Percentiles rank a stretch among this genome's conserved stretches.
Evolutionary conservation across 176 grass and related monocot genomes (phyloP).

Genomic region (Cenchrus purpureus): DNA sequence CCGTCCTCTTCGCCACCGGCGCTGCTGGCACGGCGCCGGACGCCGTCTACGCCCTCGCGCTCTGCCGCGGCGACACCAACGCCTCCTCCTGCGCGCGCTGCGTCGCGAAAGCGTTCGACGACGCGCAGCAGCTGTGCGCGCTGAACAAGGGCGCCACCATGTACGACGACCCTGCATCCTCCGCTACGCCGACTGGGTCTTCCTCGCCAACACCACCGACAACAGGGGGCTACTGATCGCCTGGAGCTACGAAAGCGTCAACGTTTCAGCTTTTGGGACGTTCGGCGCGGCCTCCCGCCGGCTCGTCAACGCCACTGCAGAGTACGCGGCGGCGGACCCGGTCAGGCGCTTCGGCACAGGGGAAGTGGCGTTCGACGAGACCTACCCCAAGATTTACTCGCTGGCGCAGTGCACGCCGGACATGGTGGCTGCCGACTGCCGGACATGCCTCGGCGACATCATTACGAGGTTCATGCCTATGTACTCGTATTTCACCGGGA

Average conservation of each 20-base stretch:
- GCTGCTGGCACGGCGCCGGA: constrained; percentile 23
- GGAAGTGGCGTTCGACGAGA: no score
- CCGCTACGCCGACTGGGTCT: constrained; percentile 48
- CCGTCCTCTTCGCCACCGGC: constrained; percentile 27
- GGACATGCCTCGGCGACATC: no score
- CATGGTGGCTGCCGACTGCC: no score
- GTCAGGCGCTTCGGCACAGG: no score
- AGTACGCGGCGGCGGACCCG: no score
- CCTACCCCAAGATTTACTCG: no score
- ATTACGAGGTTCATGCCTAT: not conserved
- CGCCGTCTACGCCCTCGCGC: constrained; percentile 37
- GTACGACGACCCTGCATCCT: constrained; percentile 64
- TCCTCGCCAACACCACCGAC: constrained; percentile 31
- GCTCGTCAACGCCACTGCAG: no score
- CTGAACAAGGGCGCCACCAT: constrained; percentile 17
- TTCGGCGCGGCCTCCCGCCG: not conserved
- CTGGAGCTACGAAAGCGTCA: constrained; percentile 12
- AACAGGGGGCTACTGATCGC: not conserved
- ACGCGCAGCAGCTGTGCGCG: constrained; percentile 44
- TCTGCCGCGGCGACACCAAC: constrained; percentile 51
- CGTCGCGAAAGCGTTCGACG: constrained; percentile 7
- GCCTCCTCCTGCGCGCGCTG: constrained; percentile 15
- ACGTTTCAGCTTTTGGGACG: no score
- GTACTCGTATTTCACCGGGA: constrained; percentile 30
- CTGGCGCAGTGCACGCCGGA: no score